phyloP scores from a whole-genome alignment of 495 filamentous ascomycete genomes.

The Amniculicola lignicola region DNA sequence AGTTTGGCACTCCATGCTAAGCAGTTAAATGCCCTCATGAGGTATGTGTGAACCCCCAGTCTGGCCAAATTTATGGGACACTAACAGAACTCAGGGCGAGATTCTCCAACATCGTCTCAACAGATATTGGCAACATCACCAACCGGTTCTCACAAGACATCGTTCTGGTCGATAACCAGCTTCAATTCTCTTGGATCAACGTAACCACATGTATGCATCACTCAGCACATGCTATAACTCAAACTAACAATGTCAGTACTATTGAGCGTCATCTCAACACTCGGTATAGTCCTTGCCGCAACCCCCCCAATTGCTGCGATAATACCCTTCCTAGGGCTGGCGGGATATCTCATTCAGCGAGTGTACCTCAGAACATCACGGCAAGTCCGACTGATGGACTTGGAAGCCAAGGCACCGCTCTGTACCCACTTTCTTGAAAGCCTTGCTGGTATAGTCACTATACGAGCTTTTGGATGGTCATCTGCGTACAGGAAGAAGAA shows the following conservation, averaged over 20 bases:
- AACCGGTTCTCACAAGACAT: constrained; percentile 61
- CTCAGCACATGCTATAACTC: neutral
- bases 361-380: constrained; percentile 63
- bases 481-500: constrained; percentile 27
- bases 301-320: constrained; percentile 14
- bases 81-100: constrained; percentile 32
- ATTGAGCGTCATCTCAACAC: neutral
- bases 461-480: constrained; percentile 50
- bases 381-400: constrained; percentile 60
- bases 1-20: constrained; percentile 18
- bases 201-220: neutral
- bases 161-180: constrained; percentile 57
- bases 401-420: constrained; percentile 60
- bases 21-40: constrained; percentile 25
- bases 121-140: constrained; percentile 27
- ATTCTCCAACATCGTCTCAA: constrained; percentile 9
- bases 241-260: neutral
- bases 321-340: constrained; percentile 29
- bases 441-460: constrained; percentile 44
- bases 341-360: constrained; percentile 56
- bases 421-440: constrained; percentile 59
- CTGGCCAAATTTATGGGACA: no score
- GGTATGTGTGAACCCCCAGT: constrained; percentile 23
- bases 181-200: constrained; percentile 34
- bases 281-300: constrained; percentile 14